These are phyloP conservation scores for Ensete glaucum DNA, from an alignment of 176 grass and related monocot genomes.

Conservation along the genomic window DNA sequence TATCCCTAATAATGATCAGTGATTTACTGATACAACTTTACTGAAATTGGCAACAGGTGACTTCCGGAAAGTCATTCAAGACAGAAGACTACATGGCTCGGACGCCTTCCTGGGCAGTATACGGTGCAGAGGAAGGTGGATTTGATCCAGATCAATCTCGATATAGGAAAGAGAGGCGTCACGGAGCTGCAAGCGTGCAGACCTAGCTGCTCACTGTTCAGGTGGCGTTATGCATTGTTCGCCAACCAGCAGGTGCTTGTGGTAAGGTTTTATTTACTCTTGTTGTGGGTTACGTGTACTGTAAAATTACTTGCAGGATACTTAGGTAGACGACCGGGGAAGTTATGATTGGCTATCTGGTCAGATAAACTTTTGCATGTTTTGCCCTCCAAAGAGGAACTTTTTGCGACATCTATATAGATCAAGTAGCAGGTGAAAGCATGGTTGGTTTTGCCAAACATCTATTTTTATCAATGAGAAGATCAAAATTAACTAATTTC, in stretches of 20 bases:
- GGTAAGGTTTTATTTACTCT: neutral
- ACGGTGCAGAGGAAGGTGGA: slow-evolving; percentile 75
- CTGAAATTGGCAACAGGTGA: slow-evolving; percentile 45
- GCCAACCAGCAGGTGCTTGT: neutral
- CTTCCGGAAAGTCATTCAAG: slow-evolving; percentile 61
- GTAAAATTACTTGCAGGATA: too few relatives aligned
- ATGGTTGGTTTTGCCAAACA: neutral
- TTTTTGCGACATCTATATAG: neutral
- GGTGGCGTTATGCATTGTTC: neutral
- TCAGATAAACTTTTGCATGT: neutral
- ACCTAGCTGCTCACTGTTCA: neutral
- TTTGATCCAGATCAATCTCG: slow-evolving; percentile 93
- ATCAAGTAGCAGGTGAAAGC: neutral
- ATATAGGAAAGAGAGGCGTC: slow-evolving; percentile 91
- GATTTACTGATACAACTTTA: neutral
- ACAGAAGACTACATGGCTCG: slow-evolving; percentile 65
- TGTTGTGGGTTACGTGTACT: neutral
- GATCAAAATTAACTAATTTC: neutral
- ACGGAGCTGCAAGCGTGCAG: slow-evolving; percentile 41
- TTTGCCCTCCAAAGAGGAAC: neutral
- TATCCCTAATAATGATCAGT: neutral
- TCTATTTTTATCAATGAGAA: neutral
- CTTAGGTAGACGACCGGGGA: neutral
- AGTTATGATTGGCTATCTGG: neutral
- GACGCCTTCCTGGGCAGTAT: slow-evolving; percentile 85